Evolutionary conservation across 2,329 filamentous ascomycete genomes (phyloP).

Genomic region (Hansfordia pulvinata): DNA sequence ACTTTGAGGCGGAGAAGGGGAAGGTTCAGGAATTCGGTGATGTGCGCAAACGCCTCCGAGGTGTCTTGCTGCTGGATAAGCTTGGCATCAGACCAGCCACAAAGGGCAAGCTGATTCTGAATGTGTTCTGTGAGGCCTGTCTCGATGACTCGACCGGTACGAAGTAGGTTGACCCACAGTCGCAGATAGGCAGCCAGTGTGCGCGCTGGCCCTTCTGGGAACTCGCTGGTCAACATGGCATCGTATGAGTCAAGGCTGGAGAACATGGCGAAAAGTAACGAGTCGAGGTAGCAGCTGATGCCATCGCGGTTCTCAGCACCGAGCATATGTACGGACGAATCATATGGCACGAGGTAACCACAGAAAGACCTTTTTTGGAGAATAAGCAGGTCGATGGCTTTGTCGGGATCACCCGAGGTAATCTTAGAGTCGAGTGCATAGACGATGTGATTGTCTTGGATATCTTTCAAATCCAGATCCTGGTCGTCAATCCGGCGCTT

Average conservation of each 20-base stretch:
- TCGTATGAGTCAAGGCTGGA: slow-evolving; percentile 82
- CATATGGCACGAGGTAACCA: slow-evolving; percentile 64
- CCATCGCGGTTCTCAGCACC: slow-evolving; percentile 76
- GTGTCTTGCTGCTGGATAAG: slow-evolving; percentile 80
- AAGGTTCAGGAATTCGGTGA: slow-evolving; percentile 78
- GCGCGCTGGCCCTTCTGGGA: slow-evolving; percentile 55
- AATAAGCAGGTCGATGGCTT: slow-evolving; percentile 62
- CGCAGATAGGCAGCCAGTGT: slow-evolving; percentile 67
- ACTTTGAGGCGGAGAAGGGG: slow-evolving; percentile 85
- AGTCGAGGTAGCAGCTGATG: slow-evolving; percentile 91
- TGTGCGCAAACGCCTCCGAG: slow-evolving; percentile 90
- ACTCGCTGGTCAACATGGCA: slow-evolving; percentile 73
- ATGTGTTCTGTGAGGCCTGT: slow-evolving; percentile 58
- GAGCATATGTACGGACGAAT: slow-evolving; percentile 56
- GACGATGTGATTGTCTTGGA: slow-evolving; percentile 42
- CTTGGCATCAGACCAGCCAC: slow-evolving; percentile 77
- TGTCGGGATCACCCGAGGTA: slow-evolving; percentile 56
- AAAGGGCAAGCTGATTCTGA: slow-evolving; percentile 69
- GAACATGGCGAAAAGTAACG: slow-evolving; percentile 92
- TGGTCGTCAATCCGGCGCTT: slow-evolving; percentile 16
- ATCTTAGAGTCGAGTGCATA: slow-evolving; percentile 46
- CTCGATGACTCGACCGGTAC: slow-evolving; percentile 73
- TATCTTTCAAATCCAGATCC: slow-evolving; percentile 25
- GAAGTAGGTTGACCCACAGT: slow-evolving; percentile 86
- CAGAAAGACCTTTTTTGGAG: slow-evolving; percentile 71